Base-by-base conservation (phyloP, 2,329 filamentous ascomycete genomes). In the Orbilia javanica region DNA sequence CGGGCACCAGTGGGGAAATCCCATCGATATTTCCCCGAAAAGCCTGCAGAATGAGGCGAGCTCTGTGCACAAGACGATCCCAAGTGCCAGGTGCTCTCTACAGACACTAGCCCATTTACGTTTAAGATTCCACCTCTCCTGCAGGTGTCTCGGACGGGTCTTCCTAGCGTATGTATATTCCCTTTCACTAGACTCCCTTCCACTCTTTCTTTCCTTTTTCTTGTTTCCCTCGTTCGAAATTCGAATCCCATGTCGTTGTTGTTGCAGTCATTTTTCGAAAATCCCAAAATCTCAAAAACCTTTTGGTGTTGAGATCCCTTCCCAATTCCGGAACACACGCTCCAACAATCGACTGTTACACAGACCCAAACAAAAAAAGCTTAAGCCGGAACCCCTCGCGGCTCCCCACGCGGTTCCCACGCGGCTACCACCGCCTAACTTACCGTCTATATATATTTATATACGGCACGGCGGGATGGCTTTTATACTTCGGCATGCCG, bases 301-400 rank as follows among this genome's bases (percentile, higher is more conserved):
- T 36, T 36, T 36, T 10, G 34, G 34, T 36, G 5, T 18, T 7
- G 42, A 48, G 44, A 48, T 48, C 20, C 39, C 39, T 44, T 44
- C 39, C 60, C 36, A 44, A 76, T 57, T 77, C 48, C 73, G n/a
- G n/a, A 77, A 77, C 66, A 77, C n/a, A n/a, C n/a, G n/a, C n/a
- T n/a, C n/a, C n/a, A 36, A 29, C 39, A 66, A 71, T 77, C 73
- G 50, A 71, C 62, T 70, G 73, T 77, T 77, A 77, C 73, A 77
- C 73, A 77, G 34, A 22, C n/a, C n/a, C 13, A 25, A 53, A 36
- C 20, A 36, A 18, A 42, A 31, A 46, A 53, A 50, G 42, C n/a
- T 44, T 44, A 77, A 71, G 27, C 52, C 50, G 60, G 63, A 71
- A 8, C 27, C 29, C 29, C 63, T 48, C 50, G 48, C 64, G 20